Evolutionary conservation across 129 eudicot genomes (phyloP).

Genomic region (Logfia minima): DNA sequence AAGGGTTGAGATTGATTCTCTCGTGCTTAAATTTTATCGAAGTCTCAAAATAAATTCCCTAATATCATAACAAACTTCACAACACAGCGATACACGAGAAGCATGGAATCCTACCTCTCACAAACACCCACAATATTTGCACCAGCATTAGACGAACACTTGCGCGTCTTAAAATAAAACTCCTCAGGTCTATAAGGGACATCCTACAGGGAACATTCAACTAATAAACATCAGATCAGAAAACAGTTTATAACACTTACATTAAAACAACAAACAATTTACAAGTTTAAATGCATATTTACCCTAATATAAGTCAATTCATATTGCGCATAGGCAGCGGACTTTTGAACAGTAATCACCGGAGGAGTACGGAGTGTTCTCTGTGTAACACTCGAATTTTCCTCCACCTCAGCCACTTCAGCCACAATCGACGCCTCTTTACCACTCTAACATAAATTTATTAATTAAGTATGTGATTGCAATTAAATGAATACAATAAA

Average conservation of each 20-base stretch:
- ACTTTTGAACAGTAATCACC: conserved; percentile 66
- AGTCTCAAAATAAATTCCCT: neutral
- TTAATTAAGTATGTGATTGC: neutral
- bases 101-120: conserved; percentile 50
- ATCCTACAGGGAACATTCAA: conserved; percentile 41
- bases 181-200: conserved; percentile 76
- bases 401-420: conserved; percentile 56
- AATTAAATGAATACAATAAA: neutral
- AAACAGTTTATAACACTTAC: neutral
- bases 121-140: conserved; percentile 53
- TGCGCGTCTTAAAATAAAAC: conserved; percentile 61
- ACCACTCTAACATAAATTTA: conserved; percentile 54
- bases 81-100: neutral
- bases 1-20: neutral
- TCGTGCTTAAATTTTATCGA: neutral
- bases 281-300: conserved; percentile 41
- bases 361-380: conserved; percentile 77
- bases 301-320: conserved; percentile 83
- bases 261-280: neutral
- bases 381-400: conserved; percentile 56
- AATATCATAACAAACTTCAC: neutral
- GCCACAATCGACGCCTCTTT: conserved; percentile 88
- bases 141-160: conserved; percentile 73
- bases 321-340: conserved; percentile 71
- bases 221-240: neutral